These are phyloP conservation scores for Pulveroboletus sp. DNA, from an alignment of 768 basidiomycete genomes.

Conservation along the genomic window DNA sequence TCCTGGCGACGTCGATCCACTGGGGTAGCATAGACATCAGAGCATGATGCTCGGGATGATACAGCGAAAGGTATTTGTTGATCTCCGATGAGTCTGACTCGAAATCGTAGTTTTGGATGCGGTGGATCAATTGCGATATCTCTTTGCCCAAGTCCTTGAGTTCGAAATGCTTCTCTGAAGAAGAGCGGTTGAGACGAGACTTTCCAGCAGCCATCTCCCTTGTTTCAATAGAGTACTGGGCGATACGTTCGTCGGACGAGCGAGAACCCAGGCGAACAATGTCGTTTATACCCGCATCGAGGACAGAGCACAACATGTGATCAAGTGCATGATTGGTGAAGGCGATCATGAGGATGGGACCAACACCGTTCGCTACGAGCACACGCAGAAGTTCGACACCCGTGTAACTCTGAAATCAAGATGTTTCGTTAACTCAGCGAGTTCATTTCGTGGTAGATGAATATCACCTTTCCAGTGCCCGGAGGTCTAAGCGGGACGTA, in stretches of 20 bases:
- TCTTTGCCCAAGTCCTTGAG: conserved; percentile 45
- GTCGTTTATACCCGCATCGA: conserved; percentile 57
- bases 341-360: conserved; percentile 55
- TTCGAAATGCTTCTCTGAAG: conserved; percentile 31
- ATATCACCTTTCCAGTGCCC: conserved; percentile 67
- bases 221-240: conserved; percentile 55
- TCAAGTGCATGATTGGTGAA: conserved; percentile 82
- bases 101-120: conserved; percentile 33
- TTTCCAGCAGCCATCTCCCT: conserved; percentile 45
- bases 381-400: conserved; percentile 68
- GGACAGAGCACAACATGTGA: conserved; percentile 60
- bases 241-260: conserved; percentile 56
- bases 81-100: conserved; percentile 38
- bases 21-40: conserved; percentile 40
- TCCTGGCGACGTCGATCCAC: conserved; percentile 40
- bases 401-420: conserved; percentile 49
- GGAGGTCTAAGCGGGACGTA: conserved; percentile 49
- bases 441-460: not conserved
- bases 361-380: conserved; percentile 48
- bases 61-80: conserved; percentile 37
- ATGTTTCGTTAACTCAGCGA: not conserved
- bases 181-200: conserved; percentile 39
- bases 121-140: conserved; percentile 45
- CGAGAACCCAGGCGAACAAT: conserved; percentile 70
- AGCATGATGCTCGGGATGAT: conserved; percentile 47